Evolutionary conservation across 2,329 filamentous ascomycete species (phyloP), one percentile per base, ranked within the genome.

Genomic region (Pochonia chlamydosporia): DNA sequence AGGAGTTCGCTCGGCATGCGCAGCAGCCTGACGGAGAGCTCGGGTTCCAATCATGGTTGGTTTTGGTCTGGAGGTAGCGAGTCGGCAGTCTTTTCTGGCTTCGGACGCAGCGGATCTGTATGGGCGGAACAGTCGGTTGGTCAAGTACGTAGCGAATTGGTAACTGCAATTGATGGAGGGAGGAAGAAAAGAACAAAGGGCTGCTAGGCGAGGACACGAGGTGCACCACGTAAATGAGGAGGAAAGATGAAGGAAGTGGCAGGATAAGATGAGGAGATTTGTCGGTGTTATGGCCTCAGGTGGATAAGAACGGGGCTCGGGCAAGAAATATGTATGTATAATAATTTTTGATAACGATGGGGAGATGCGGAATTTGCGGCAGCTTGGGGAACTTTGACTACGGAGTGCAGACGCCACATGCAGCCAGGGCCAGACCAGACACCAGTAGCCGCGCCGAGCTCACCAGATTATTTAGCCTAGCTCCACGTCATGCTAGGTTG

Each of bases 1-100:
- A 51, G 81, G 81, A 44, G 72, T 74, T 59, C 80, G 79, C 71
- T 81, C 76, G 54, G 75, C 75, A 59, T 77, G 75, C 60, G 74
- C 75, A 55, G 76, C 75, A 56, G 75, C 76, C 69, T 80, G 78
- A 57, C 79, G 78, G 47, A 83, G 72, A 53, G 68, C 69, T 61
- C 71, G 70, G 48, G 80, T 80, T 42, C 75, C 67, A 54, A 77
- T 73, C 80, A 84, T 83, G 55, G 13, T 28, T 33, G 30, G 20
- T 20, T 40, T 7, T 14, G 43, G 24, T 8, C 23, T 43, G 20
- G 41, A 23, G 24, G 16, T 5, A 35, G 28, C 35, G 30, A 36
- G 37, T 39, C 25, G 28, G 43, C 21, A 35, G 48, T 30, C 21
- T 40, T 48, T 41, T 42, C 31, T n/a, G 24, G 41, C 41, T 39